These are phyloP conservation scores for Russula emetica DNA, from an alignment of 768 basidiomycete species.

Conservation along the genomic window DNA sequence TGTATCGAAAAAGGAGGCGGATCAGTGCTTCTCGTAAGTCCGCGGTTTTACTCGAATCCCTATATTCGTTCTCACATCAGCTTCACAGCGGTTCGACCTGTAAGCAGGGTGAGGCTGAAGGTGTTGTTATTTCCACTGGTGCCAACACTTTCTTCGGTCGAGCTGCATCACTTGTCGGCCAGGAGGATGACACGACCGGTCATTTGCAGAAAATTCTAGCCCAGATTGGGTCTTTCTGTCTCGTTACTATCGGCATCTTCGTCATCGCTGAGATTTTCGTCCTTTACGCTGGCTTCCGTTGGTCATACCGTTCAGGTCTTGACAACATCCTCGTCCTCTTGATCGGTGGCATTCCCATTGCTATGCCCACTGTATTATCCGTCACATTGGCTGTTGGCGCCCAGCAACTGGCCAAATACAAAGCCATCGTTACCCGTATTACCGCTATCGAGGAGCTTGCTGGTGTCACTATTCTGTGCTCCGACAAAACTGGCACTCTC, in stretches of 20 bases:
- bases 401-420: conserved; percentile 98
- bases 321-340: conserved; percentile 97
- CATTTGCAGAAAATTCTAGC: conserved; percentile 99
- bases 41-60: conserved; percentile 12
- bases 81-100: conserved; percentile 83
- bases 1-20: conserved; percentile 83
- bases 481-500: conserved; percentile 97
- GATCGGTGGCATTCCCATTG: conserved; percentile 99
- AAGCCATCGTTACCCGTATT: conserved; percentile 99
- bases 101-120: conserved; percentile 98
- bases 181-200: conserved; percentile 96
- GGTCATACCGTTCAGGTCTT: conserved; percentile 88
- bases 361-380: conserved; percentile 98
- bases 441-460: conserved; percentile 98
- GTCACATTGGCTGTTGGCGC: conserved; percentile 99
- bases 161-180: conserved; percentile 94
- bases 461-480: conserved; percentile 97
- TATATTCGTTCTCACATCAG: conserved; percentile 19
- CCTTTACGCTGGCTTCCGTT: conserved; percentile 89
- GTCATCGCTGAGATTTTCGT: conserved; percentile 91
- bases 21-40: conserved; percentile 96
- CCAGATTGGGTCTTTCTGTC: conserved; percentile 96
- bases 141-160: conserved; percentile 99
- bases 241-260: conserved; percentile 94
- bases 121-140: conserved; percentile 97